These are phyloP conservation scores for Saksenaea vasiformis DNA, from an alignment of 371 early-diverging fungal genomes.

Conservation along the genomic window DNA sequence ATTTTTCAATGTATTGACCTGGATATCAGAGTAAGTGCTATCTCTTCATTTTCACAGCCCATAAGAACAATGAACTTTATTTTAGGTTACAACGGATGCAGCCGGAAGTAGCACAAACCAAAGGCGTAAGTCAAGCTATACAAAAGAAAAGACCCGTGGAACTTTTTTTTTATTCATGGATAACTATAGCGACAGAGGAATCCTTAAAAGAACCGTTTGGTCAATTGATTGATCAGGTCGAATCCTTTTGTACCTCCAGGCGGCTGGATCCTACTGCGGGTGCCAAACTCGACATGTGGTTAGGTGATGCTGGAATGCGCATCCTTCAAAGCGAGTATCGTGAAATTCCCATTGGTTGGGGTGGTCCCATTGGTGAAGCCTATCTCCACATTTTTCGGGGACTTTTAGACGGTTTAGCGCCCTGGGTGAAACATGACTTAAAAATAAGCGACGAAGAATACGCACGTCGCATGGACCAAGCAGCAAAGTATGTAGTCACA, in stretches of 20 bases:
- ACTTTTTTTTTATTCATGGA: background rate
- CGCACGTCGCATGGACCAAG: conserved; percentile 12
- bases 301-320: conserved; percentile 20
- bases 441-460: conserved; percentile 19
- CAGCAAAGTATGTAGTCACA: conserved; percentile 16
- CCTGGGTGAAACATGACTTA: conserved; percentile 14
- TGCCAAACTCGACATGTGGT: conserved; percentile 31
- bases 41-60: background rate
- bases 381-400: conserved; percentile 27
- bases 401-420: conserved; percentile 15
- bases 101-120: conserved; percentile 5
- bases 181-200: background rate
- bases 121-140: background rate
- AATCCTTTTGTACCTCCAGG: conserved; percentile 26
- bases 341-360: conserved; percentile 42
- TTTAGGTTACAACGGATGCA: conserved; percentile 5
- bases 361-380: conserved; percentile 37
- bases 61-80: conserved; percentile 4
- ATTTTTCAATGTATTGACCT: conserved; percentile 39
- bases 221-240: conserved; percentile 13
- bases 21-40: conserved; percentile 27
- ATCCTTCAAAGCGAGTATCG: conserved; percentile 40
- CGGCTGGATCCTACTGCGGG: conserved; percentile 31
- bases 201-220: background rate
- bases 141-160: too few relatives aligned